Evolutionary conservation across 805 yeast species (phyloP).

Genomic region (Teunomyces kruisii): DNA sequence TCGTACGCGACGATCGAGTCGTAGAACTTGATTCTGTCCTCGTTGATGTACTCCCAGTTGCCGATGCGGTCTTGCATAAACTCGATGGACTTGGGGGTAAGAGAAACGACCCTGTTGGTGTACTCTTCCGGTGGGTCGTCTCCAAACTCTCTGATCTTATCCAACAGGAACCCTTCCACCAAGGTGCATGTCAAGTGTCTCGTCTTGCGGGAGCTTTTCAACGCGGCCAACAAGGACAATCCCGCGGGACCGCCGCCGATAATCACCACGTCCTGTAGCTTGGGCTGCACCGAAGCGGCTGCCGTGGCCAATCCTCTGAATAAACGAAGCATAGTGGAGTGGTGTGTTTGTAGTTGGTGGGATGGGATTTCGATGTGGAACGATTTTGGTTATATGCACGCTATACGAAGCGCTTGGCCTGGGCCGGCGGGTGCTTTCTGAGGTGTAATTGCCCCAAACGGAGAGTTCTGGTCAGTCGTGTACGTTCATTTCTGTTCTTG

Average conservation of each 20-base stretch:
- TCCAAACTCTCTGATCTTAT: slow-evolving; percentile 48
- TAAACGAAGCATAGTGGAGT: slow-evolving; percentile 3
- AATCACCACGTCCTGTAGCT: slow-evolving; percentile 65
- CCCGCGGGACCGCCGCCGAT: slow-evolving; percentile 99
- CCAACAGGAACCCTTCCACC: slow-evolving; percentile 70
- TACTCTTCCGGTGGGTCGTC: slow-evolving; percentile 46
- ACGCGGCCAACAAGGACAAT: slow-evolving; percentile 76
- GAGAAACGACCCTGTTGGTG: slow-evolving; percentile 80
- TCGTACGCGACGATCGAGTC: slow-evolving; percentile 86
- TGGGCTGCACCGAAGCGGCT: slow-evolving; percentile 1
- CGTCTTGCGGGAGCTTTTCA: slow-evolving; percentile 67
- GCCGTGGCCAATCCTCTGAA: slow-evolving; percentile 8
- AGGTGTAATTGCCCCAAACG: too few species aligned
- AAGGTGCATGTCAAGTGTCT: slow-evolving; percentile 59
- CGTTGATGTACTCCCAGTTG: slow-evolving; percentile 67
- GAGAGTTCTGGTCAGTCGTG: too few species aligned
- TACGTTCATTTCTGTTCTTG: too few species aligned
- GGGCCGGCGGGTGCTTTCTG: too few species aligned
- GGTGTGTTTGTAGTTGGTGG: not conserved
- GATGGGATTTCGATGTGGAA: slow-evolving; percentile 1
- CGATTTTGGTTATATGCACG: slow-evolving; percentile 2
- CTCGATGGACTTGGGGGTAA: slow-evolving; percentile 77
- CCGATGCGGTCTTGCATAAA: slow-evolving; percentile 65
- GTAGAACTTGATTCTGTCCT: slow-evolving; percentile 74
- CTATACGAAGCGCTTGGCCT: not conserved